Evolutionary conservation across 768 basidiomycete genomes (phyloP).

Genomic region (Mycena vulgaris): DNA sequence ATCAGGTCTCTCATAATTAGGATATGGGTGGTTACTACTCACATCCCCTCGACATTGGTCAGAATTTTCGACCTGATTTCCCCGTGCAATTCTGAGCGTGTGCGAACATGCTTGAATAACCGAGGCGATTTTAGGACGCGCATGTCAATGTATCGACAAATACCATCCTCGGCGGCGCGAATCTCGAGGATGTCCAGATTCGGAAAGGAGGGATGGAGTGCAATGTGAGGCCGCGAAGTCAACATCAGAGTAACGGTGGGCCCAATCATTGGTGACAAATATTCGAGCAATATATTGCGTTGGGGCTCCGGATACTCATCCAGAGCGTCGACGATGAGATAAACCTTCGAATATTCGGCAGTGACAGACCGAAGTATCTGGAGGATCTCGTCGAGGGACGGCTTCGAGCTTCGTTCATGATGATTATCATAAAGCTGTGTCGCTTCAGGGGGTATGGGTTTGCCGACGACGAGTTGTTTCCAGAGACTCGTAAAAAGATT

Average conservation of each 20-base stretch:
- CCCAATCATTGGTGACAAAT: background rate
- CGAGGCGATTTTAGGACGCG: background rate
- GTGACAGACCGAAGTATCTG: background rate
- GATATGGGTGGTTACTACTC: background rate
- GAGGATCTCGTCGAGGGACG: background rate
- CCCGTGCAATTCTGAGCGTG: slow-evolving; percentile 2
- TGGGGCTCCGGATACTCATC: slow-evolving; percentile 20
- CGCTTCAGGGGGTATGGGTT: background rate
- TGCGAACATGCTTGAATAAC: slow-evolving; percentile 7
- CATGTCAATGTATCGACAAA: background rate
- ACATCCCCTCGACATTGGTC: slow-evolving; percentile 9
- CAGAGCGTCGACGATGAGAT: slow-evolving; percentile 18
- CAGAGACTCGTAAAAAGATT: slow-evolving; percentile 4
- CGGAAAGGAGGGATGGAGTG: background rate
- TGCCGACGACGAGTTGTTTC: slow-evolving; percentile 7
- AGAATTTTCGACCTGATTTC: slow-evolving; percentile 1
- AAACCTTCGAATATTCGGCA: slow-evolving; percentile 1
- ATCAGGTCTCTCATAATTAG: background rate
- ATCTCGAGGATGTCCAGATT: background rate
- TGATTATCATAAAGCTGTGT: background rate
- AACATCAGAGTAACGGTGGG: slow-evolving; percentile 11
- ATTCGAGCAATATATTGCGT: slow-evolving; percentile 1
- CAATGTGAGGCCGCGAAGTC: slow-evolving; percentile 18
- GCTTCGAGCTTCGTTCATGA: background rate
- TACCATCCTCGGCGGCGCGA: slow-evolving; percentile 3